These are phyloP conservation scores for Candida sojae DNA, from an alignment of 1,139 yeast genomes.

Conservation along the genomic window DNA sequence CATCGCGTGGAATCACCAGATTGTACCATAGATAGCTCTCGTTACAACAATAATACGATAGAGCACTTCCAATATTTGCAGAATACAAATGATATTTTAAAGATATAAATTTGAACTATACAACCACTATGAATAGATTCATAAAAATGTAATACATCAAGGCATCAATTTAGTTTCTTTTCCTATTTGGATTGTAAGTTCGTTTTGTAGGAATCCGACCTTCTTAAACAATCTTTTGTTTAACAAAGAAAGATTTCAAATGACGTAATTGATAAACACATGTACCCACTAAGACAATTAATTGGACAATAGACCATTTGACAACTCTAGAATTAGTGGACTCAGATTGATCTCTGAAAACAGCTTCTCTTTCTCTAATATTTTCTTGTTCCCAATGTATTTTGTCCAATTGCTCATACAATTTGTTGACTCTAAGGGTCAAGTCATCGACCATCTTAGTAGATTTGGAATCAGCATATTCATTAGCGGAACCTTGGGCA, in stretches of 20 bases:
- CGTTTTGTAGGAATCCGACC: not conserved
- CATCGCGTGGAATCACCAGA: not conserved
- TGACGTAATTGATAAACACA: slow-evolving; percentile 52
- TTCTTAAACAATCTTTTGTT: slow-evolving; percentile 48
- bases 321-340: slow-evolving; percentile 48
- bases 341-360: slow-evolving; percentile 50
- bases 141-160: too few species aligned
- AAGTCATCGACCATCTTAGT: slow-evolving; percentile 45
- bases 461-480: slow-evolving; percentile 50
- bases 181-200: too few species aligned
- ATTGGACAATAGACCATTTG: slow-evolving; percentile 49
- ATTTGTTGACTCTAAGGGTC: slow-evolving; percentile 38
- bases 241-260: slow-evolving; percentile 53
- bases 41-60: too few species aligned
- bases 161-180: too few species aligned
- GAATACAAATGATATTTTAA: too few species aligned
- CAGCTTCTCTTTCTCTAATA: slow-evolving; percentile 50
- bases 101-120: too few species aligned
- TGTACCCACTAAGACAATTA: slow-evolving; percentile 48
- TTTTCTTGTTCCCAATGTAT: slow-evolving; percentile 50
- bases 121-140: too few species aligned
- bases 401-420: slow-evolving; percentile 44
- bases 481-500: slow-evolving; percentile 50
- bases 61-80: too few species aligned
- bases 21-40: too few species aligned